phyloP scores from a whole-genome alignment of 2,329 filamentous ascomycete species.

The Cercospora zeae-maydis region DNA sequence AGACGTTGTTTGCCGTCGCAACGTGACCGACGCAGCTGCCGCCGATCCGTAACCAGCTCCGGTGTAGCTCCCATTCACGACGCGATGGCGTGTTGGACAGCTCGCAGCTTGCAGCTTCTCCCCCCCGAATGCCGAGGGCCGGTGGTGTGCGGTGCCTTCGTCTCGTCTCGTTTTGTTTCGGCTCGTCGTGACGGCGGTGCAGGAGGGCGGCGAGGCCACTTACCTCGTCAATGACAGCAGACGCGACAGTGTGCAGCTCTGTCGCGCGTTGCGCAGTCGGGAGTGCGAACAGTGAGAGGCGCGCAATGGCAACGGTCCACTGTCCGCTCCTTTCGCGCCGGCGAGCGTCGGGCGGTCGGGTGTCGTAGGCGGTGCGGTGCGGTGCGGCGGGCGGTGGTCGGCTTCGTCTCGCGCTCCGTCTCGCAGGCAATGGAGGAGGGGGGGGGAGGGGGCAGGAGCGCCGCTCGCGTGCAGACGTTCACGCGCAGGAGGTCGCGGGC shows the following conservation, averaged over 20 bases:
- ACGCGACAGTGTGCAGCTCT: not conserved
- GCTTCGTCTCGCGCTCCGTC: not conserved
- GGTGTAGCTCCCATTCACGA: not conserved
- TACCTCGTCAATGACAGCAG: not conserved
- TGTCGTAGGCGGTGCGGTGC: not conserved
- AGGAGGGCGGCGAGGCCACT: constrained; percentile 1
- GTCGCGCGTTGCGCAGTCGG: not conserved
- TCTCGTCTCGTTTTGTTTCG: not conserved
- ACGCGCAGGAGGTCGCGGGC: constrained; percentile 3
- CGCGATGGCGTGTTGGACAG: not conserved
- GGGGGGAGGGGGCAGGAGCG: not conserved
- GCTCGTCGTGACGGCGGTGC: not conserved
- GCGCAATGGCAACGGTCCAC: constrained; percentile 5
- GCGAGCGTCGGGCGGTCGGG: not conserved
- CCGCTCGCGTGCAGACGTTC: not conserved
- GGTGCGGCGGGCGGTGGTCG: not conserved
- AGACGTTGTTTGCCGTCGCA: constrained; percentile 15
- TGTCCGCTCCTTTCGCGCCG: constrained; percentile 4
- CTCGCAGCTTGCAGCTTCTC: not conserved
- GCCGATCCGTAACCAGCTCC: not conserved
- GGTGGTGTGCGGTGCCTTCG: not conserved
- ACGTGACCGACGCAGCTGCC: constrained; percentile 12
- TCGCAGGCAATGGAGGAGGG: not conserved
- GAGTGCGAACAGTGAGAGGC: not conserved
- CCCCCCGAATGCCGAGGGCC: not conserved